Evolutionary conservation across 2,329 filamentous ascomycete genomes (phyloP), one percentile per base, ranked within the genome.

Genomic region (Pestalotiopsis sp.): DNA sequence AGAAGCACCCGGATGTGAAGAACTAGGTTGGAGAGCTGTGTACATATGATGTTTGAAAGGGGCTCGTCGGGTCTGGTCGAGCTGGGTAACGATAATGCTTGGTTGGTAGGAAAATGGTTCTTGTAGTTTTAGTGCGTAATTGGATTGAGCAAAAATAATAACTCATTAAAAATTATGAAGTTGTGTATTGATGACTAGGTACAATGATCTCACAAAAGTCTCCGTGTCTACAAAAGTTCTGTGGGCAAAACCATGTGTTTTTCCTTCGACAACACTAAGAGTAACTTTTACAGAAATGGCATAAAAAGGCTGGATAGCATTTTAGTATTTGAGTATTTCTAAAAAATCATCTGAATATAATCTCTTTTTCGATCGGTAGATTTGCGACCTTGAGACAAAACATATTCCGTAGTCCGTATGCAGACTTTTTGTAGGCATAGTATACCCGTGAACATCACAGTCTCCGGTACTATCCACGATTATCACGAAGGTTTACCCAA

Each of bases 1-100:
- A 31, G 56, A 66, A 59, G 27, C 57, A 66, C 27, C 38, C 62
- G 5, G 45, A 56, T 45, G 62, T 23, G 13, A 64, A 49, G 62
- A 31, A n/a, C 38, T 49, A 56, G 23, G 9, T 52, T 52, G 7
- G 17, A 52, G 9, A 52, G 20, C 3, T 52, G 31, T 52, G 17
- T 20, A 17, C 23, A 52, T 52, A 20, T 52, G 17, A 49, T 23
- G 45, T 20, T n/a, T 7, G 45, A 49, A 1, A 52, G 17, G 45
- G n/a, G 17, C 20, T 20, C 45, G 17, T 52, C 45, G 45, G 20
- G 45, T 52, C 45, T 20, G 45, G 6, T 52, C 45, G 45, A 20
- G 20, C 45, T 20, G 20, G 45, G 45, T 52, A n/a, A 52, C 45
- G 45, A 52, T 52, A 52, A 52, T 52, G 45, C 45, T n/a, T 52